Evolutionary conservation across 371 early-diverging fungal species (phyloP), one percentile per base, ranked within the genome.

Genomic region (Syncephalis plumigaleata): DNA sequence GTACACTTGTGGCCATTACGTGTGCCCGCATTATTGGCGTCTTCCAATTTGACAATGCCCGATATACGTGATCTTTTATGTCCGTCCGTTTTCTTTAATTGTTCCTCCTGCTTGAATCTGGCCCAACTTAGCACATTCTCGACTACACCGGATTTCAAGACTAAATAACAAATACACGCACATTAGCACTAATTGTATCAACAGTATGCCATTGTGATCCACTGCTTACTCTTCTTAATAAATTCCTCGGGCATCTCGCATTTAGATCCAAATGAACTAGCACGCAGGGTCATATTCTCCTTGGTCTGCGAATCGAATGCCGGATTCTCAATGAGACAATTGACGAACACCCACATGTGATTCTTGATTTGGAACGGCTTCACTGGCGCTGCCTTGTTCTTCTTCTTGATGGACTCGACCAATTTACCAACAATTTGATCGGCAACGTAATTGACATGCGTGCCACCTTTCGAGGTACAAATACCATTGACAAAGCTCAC

Each of bases 231-330:
- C 75, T 77, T 50, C 79, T 84, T 52, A 31, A 87, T 66, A 60
- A 99, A 99, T 21, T 80, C 78, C 9, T 90, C 90, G 15, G 66
- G 58, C 4, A 88, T 54, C 15, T 67, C 59, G 61, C 89, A 94
- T 47, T 77, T 84, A 13, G 90, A 88, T 2, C 98, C 98, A 70
- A 99, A 99, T 0, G 75, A 59, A 3, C 77, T 64, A 16, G 58
- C 56, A 46, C 82, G 77, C 39, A 98, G 65, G 1, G 98, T 99
- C 79, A 99, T 77, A 55, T 75, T 89, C 57, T 99, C 99, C 65
- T 99, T 99, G 17, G 99, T 99, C 64, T 99, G 99, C 7, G 96
- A 94, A 64, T 99, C 98, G 65, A 99, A 99, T 0, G 94, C 68
- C 3, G 99, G 98, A 61, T 99, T 99, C 56, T 93, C 97, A 49